phyloP scores from a whole-genome alignment of 2,329 filamentous ascomycete species.

The Triangularia verruculosa region DNA sequence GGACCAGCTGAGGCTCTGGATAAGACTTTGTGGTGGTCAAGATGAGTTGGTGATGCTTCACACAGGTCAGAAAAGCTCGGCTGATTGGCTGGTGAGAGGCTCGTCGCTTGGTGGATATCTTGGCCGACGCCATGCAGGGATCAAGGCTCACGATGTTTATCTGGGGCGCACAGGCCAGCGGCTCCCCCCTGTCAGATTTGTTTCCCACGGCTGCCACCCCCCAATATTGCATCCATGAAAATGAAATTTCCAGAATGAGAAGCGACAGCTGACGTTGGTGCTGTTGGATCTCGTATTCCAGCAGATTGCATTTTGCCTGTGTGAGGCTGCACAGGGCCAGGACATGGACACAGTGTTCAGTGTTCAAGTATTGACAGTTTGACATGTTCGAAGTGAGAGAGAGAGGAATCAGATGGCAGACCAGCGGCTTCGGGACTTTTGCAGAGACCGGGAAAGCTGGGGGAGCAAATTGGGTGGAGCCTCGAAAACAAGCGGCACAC shows the following conservation, averaged over 20 bases:
- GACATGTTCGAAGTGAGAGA: no score
- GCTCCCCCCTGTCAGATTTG: slow-evolving; percentile 1
- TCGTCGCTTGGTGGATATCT: slow-evolving; percentile 4
- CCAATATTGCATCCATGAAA: slow-evolving; percentile 15
- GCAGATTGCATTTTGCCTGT: background rate
- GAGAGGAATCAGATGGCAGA: background rate
- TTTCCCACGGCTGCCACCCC: slow-evolving; percentile 8
- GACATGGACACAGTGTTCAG: background rate
- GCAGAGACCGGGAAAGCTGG: slow-evolving; percentile 13
- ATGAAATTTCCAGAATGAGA: slow-evolving; percentile 9
- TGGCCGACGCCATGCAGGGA: slow-evolving; percentile 17
- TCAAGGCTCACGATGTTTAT: slow-evolving; percentile 9
- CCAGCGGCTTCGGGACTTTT: slow-evolving; percentile 1
- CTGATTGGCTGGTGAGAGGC: slow-evolving; percentile 12
- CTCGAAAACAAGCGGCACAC: slow-evolving; percentile 3
- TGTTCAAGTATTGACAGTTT: no score
- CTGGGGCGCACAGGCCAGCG: slow-evolving; percentile 12
- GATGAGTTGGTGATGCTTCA: background rate
- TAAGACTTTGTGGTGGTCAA: background rate
- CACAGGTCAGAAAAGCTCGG: background rate
- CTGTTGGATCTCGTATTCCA: slow-evolving; percentile 5
- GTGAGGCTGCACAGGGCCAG: background rate
- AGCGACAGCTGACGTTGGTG: background rate
- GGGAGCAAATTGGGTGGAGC: slow-evolving; percentile 18
- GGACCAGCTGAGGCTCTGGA: background rate